Evolutionary conservation across 331 rosid species (phyloP), one percentile per base, ranked within the genome.

Genomic region (Pyracantha coccinea): DNA sequence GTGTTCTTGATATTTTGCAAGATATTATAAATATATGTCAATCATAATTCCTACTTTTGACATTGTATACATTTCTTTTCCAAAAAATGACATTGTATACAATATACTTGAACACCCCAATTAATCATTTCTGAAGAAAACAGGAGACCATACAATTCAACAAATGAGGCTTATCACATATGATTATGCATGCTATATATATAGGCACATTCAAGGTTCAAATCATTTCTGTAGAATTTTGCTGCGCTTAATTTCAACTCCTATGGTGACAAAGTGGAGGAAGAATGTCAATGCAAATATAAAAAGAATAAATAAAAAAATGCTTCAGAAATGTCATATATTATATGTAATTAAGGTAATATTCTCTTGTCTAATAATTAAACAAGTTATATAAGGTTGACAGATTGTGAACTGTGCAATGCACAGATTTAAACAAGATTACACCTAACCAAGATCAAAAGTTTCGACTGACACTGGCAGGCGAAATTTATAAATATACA

Each of bases 151-250:
- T 19, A 21, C 31, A 23, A 58, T 75, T 53, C 41, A 73, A 33
- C 74, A 62, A 47, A 79, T 20, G 32, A 65, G 62, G 33, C 47
- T 15, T 41, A 41, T 41, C 47, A 41, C 41, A 31, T 53, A 72
- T 78, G 72, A 38, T 65, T 71, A 24, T 47, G 47, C 68, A 58
- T 45, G 77, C 45, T 53, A 41, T 41, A 16, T 6, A 10, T 50
- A 52, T 1, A 38, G 28, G 19, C 29, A 57, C 19, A 64, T 75
- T 71, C 74, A 75, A 66, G 41, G 45, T 21, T 71, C 33, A 57
- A 75, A 80, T 75, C 70, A 75, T 64, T 80, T 25, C 65, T 8
- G 47, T 54, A 19, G 61, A 66, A 63, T 64, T 38, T 32, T 41
- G 44, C 38, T 71, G 63, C 78, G 20, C 71, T 53, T 75, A 8